Evolutionary conservation across 1,284 basidiomycete genomes (phyloP), one percentile per base, ranked within the genome.

Genomic region (Trametes pubescens): DNA sequence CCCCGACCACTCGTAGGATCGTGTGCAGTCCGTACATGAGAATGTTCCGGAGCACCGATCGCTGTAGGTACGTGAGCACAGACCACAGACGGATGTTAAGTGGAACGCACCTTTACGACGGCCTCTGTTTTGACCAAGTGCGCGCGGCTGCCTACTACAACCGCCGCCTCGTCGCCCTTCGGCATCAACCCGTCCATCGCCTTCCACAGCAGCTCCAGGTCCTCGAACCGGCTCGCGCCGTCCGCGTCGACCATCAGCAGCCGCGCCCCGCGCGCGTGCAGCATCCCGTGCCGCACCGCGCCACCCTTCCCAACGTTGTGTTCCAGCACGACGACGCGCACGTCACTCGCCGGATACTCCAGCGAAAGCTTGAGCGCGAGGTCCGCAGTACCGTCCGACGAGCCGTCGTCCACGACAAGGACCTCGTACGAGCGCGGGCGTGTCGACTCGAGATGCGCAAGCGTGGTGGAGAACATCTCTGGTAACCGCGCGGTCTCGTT

Each of bases 241-340:
- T 98, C 96, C 7, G 96, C 96, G 73, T 98, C 96, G 38, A 91
- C 95, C 86, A 98, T 96, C 52, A 98, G 79, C 53, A 98, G 80
- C n/a, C 92, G 79, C 65, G 82, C 77, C 6, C 96, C 96, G 4
- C 93, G 84, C 6, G 87, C 84, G 73, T 93, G 89, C 64, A 96
- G 75, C 85, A 95, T 92, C 48, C 94, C 95, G 77, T 97, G 95
- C 46, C 91, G 83, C 22, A 98, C 95, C 0, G 95, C 94, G 0
- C 94, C 96, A 26, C 96, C 96, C 74, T 98, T 98, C 1, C 96
- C 96, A 13, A 92, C 79, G 73, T 98, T 98, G 71, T 84, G 81
- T 73, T 87, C 86, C 54, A 98, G 80, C n/a, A 83, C 86, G 51
- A 96, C 85, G 6, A 98, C 87, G 53, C 92, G 86, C 57, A 97